Evolutionary conservation across 1,284 basidiomycete species (phyloP), one percentile per base, ranked within the genome.

Genomic region (Marasmius sp.): DNA sequence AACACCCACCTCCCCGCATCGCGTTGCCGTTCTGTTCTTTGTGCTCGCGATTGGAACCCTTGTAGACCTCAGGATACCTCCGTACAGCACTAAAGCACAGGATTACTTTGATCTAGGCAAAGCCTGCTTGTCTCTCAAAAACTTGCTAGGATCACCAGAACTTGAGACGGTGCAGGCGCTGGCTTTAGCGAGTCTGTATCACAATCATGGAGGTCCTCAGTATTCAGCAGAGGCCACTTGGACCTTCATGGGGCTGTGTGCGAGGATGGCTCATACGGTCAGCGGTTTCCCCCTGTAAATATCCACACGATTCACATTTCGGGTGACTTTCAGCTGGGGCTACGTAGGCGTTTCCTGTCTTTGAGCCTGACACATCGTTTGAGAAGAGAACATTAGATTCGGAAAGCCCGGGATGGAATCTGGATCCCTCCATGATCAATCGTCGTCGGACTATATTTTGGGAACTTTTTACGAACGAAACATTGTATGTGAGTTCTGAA

Each of bases 11-110:
- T 58, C 63, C 18, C 78, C 83, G 0, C 83, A 85, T 66, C 72
- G 77, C 3, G 74, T 85, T 11, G 81, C 83, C 0, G 76, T 79
- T 4, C 67, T 85, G 2, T 85, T 75, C 71, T 80, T 85, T 63
- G 71, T 84, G 4, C 77, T 86, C 43, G 82, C 84, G 6, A 70
- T 85, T 1, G 85, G 84, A 2, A 79, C 83, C 6, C 69, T 86
- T 10, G 71, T 84, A 0, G 85, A 87, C 65, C 67, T 85, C 36
- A 76, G 75, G 5, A 70, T 81, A 1, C 70, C 77, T 3, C 47
- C 50, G 50, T 57, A 61, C 51, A 56, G 53, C n/a, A 39, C 27
- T 11, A 53, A 61, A 37, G 59, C 59, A 22, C 53, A 61, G 22
- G 38, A 37, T 27, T 49, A 47, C 43, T 61, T 45, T 27, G 78